Conservation (phyloP, 176 grass and related monocot species). For the Bolboschoenus planiculmis region DNA sequence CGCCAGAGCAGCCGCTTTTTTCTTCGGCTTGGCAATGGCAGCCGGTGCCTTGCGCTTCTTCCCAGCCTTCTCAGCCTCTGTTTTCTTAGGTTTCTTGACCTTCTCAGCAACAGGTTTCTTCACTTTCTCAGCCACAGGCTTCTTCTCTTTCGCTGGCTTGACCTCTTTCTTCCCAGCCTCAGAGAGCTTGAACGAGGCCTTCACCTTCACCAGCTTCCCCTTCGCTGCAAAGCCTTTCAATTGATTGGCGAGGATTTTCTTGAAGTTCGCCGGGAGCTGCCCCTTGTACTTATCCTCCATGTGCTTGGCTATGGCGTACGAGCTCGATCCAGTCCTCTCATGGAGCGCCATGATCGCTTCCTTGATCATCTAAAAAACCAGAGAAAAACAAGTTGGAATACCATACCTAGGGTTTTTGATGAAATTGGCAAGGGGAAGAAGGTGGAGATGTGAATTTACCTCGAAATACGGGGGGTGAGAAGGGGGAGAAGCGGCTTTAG, state of each 20-base stretch:
- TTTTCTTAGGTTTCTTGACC: constrained; percentile 15
- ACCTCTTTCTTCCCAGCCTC: constrained; percentile 35
- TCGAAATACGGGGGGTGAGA: constrained; percentile 71
- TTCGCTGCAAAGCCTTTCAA: constrained; percentile 44
- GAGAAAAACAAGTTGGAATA: not conserved
- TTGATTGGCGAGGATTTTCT: constrained; percentile 63
- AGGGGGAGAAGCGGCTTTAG: not conserved
- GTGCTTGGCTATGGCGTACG: constrained; percentile 67
- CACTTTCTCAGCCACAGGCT: constrained; percentile 14
- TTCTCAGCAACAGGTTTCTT: not conserved
- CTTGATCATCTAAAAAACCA: constrained; percentile 66
- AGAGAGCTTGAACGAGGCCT: constrained; percentile 96
- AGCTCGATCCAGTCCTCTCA: constrained; percentile 86
- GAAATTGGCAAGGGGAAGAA: accelerated
- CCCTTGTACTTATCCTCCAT: constrained; percentile 71
- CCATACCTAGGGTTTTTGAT: not conserved
- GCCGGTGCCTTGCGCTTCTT: constrained; percentile 40
- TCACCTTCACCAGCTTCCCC: constrained; percentile 92
- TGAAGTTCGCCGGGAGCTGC: constrained; percentile 59
- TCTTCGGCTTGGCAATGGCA: constrained; percentile 20
- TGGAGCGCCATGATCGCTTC: constrained; percentile 58
- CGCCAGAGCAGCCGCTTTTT: not conserved
- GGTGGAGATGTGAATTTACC: not conserved
- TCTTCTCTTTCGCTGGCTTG: not conserved
- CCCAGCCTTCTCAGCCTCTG: not conserved